Evolutionary conservation across 352 stramenopile species (phyloP), one percentile per base, ranked within the genome.

Genomic region (Globisporangium paddicum): DNA sequence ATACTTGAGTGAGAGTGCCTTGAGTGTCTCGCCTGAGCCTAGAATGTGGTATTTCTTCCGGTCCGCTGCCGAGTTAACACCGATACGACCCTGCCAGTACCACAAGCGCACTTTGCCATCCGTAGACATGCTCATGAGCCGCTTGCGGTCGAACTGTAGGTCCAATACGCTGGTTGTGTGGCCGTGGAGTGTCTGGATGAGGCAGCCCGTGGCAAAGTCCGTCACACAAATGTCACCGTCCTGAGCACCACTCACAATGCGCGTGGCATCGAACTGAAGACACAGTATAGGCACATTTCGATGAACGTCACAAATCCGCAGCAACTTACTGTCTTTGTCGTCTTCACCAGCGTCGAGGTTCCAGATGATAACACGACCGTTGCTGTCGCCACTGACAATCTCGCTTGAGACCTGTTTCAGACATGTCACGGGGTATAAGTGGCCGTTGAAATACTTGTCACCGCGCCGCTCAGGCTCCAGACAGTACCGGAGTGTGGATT

Each of bases 41-140:
- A 93, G 65, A 42, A 93, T 85, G 58, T 91, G 81, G 47, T 88
- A 88, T 45, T 89, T 90, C 37, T 80, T 86, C 28, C 68, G 61
- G 38, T 83, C 70, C 14, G 8, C 55, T 62, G 10, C 68, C 68
- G 19, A 64, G 3, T 65, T 69, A 18, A 76, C 61, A 9, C 69
- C 70, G 34, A 81, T 63, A 34, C 70, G 67, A 4, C 69, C 75
- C 48, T 91, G 76, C 79, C 82, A 93, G 45, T 75, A 88, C 79
- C 81, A 91, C 14, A 91, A 58, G 2, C 72, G 71, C 19, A 91
- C 8, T 25, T 72, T 72, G 5, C 70, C 78, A 56, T 91, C 79
- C 0, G 63, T 59, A 13, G 79, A 88, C 69, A 86, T 85, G 52
- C 79, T 91, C 21, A 91, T 49, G 28, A 91, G 62, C 0, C 79